Evolutionary conservation across 805 yeast genomes (phyloP), one percentile per base, ranked within the genome.

Genomic region (Metschnikowia orientalis): DNA sequence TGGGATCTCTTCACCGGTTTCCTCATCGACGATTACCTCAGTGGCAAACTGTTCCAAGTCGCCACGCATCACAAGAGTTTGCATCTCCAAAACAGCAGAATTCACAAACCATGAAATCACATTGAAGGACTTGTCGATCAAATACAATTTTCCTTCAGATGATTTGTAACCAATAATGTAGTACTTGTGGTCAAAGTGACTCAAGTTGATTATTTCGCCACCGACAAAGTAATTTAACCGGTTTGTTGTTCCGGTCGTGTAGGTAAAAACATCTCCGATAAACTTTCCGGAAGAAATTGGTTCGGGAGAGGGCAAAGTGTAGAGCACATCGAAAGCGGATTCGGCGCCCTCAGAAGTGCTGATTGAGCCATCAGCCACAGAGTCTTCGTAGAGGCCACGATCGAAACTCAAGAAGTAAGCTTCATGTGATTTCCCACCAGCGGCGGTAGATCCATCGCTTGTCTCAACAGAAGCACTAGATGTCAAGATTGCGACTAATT

Each of bases 221-320:
- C 98, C 98, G 40, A 92, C 97, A 42, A 88, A 75, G 58, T 92
- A 92, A 63, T 89, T 90, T 54, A 92, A 71, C 59, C 97, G 78
- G 63, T 88, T 86, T 23, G 69, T 54, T 15, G 94, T 71, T 12
- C 78, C 53, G 2, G 97, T 87, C 10, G 97, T 86, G 67, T 82
- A 92, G 34, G 92, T 77, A 57, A 90, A 89, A 28, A 92, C 97
- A 65, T 92, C 97, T 46, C 97, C 98, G 50, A 89, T 88, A 88
- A 97, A 92, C 58, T 80, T 81, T 52, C 97, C 97, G 18, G 95
- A 81, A 40, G 84, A 77, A 23, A 90, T 75, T 12, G 79, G 64
- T 56, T 92, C 99, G 2, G 67, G 47, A 16, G 68, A 59, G 37
- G 75, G 73, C 39, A 87, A 73, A 41, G 94, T 95, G 51, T 81